A percentile compares a stretch with the other conserved stretches of the same genome.
Conservation (phyloP, 176 grass and related monocot species). For the Oryza glaberrima region DNA sequence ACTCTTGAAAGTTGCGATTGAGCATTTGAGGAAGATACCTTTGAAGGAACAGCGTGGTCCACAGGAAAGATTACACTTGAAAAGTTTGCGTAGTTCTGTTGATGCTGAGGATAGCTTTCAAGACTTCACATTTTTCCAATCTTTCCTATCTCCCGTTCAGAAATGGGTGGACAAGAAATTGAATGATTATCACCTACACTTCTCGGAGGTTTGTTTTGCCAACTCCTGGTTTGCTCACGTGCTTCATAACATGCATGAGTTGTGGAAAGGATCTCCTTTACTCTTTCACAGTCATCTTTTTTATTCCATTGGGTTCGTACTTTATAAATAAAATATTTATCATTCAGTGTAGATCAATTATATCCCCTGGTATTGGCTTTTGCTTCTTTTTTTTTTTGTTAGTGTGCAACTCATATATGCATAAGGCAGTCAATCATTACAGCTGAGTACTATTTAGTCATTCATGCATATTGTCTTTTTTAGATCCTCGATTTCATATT, state of each 20-base stretch:
- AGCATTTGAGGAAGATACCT: constrained; percentile 90
- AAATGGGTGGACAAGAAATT: constrained; percentile 96
- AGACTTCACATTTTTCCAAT: constrained; percentile 92
- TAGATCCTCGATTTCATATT: constrained; percentile 4
- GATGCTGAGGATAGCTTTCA: constrained; percentile 69
- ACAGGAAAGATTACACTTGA: constrained; percentile 93
- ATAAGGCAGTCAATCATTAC: background rate
- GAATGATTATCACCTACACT: constrained; percentile 87
- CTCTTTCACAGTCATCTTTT: background rate
- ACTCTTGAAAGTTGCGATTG: constrained; percentile 78
- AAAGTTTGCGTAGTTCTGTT: constrained; percentile 79
- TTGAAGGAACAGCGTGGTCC: constrained; percentile 93
- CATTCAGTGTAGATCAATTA: background rate
- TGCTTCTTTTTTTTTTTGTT: constrained; percentile 28
- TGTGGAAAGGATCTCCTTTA: constrained; percentile 10
- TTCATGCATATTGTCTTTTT: background rate
- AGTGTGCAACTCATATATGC: background rate
- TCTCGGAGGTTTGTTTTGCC: constrained; percentile 76
- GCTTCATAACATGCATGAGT: constrained; percentile 25
- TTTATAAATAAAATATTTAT: constrained; percentile 39
- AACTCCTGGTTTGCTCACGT: constrained; percentile 6
- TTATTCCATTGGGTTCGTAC: constrained; percentile 26
- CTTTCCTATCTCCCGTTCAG: constrained; percentile 85
- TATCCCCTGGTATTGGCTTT: background rate
- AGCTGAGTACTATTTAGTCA: constrained; percentile 13